Evolutionary conservation across 495 filamentous ascomycete genomes (phyloP).

Genomic region (Hyaloscypha hepaticicola): DNA sequence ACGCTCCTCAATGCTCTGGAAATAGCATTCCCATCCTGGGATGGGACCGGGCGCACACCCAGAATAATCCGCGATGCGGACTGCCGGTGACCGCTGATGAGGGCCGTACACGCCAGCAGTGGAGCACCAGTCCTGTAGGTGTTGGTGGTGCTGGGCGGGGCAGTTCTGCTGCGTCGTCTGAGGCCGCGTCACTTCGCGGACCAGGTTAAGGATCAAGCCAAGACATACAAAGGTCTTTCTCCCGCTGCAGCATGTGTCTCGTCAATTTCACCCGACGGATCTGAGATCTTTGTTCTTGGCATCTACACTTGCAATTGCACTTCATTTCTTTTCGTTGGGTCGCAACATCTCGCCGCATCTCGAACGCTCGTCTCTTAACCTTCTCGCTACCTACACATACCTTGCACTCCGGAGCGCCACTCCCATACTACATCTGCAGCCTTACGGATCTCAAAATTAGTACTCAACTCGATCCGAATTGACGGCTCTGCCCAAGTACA

Average conservation of each 20-base stretch:
- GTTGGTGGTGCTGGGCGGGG: neutral
- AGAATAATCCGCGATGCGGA: neutral
- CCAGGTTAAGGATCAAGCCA: slow-evolving; percentile 13
- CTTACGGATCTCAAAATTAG: neutral
- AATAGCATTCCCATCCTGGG: slow-evolving; percentile 8
- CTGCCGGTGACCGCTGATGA: slow-evolving; percentile 4
- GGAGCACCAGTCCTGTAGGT: no score
- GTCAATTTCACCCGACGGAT: no score
- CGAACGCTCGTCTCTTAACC: neutral
- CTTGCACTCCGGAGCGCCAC: neutral
- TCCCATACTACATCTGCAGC: slow-evolving; percentile 1
- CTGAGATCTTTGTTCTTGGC: neutral
- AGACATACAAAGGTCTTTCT: slow-evolving; percentile 19
- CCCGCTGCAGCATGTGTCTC: slow-evolving; percentile 1
- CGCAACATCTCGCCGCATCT: neutral
- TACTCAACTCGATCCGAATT: neutral
- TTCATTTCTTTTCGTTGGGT: neutral
- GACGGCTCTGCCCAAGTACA: no score
- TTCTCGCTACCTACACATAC: neutral
- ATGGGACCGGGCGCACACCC: slow-evolving; percentile 10
- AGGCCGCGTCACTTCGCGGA: slow-evolving; percentile 28
- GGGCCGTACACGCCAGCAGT: slow-evolving; percentile 18
- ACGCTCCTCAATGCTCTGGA: slow-evolving; percentile 2
- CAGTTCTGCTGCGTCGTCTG: slow-evolving; percentile 1
- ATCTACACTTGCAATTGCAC: neutral